Evolutionary conservation across 1,284 basidiomycete genomes (phyloP), one percentile per base, ranked within the genome.

Genomic region (Earliella scabrosa): DNA sequence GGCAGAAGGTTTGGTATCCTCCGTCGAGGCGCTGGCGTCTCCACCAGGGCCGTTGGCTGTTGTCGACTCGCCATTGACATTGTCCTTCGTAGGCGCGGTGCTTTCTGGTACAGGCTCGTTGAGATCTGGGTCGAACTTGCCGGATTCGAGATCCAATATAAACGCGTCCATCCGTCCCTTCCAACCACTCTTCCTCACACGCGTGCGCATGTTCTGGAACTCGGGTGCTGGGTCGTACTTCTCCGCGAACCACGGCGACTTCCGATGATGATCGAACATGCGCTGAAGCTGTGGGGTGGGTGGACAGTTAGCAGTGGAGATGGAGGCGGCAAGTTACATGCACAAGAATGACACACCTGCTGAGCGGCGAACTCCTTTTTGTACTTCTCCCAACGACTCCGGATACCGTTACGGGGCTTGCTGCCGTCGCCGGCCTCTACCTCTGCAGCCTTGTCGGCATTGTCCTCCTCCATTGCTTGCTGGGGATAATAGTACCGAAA

Each of bases 211-310:
- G 43, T 80, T 79, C 50, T 81, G 79, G 67, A 81, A 83, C 65
- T 92, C 90, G 45, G 84, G 76, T 20, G 83, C 73, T 50, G 88
- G 87, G 53, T 92, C 91, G 76, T 98, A 98, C 72, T 93, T 93
- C 78, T 98, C 95, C 58, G 87, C 85, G 77, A 97, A 97, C 95
- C 95, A 98, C 9, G 91, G 88, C 20, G 92, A 92, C 69, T 90
- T 90, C 73, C 87, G 85, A 76, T 96, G 94, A 71, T 93, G 90
- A 43, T 96, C 88, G 81, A 93, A 96, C 80, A 97, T 89, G 54
- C 88, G 89, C 77, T 92, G 92, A 66, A 96, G 83, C 92, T 93
- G 81, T n/a, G 23, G 0, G 40, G 7, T 16, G 18, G n/a, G n/a
- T n/a, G n/a, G n/a, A n/a, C 29, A 11, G 45, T 54, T 9, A 56